Evolutionary conservation across 192 early-diverging fungal genomes (phyloP).

Genomic region (Backusella westeae): DNA sequence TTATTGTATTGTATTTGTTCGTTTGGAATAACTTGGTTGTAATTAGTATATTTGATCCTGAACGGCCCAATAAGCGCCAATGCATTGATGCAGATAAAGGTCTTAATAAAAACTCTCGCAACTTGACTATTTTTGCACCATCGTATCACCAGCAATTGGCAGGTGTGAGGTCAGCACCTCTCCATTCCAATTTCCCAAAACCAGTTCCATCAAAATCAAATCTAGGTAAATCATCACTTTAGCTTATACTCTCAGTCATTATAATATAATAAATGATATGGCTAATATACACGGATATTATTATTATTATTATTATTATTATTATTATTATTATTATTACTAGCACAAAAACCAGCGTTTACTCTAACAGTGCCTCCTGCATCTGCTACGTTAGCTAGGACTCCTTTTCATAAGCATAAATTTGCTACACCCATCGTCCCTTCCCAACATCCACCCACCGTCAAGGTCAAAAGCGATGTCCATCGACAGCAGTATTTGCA

Average conservation of each 20-base stretch:
- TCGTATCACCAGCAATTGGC: background rate
- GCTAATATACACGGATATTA: background rate
- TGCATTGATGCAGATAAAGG: background rate
- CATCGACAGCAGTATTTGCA: slow-evolving; percentile 52
- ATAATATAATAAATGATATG: background rate
- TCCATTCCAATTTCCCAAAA: slow-evolving; percentile 8
- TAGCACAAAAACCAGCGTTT: background rate
- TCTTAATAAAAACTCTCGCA: slow-evolving; percentile 25
- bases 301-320: no score
- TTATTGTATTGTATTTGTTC: background rate
- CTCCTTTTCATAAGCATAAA: background rate
- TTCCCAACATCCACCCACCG: background rate
- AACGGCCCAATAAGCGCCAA: slow-evolving; percentile 13
- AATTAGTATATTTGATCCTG: slow-evolving; percentile 6
- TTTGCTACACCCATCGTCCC: slow-evolving; percentile 1
- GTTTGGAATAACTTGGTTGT: background rate
- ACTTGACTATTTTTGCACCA: slow-evolving; percentile 18
- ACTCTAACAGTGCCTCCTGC: background rate
- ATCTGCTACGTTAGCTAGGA: slow-evolving; percentile 7
- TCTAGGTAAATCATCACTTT: background rate
- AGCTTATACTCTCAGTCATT: background rate
- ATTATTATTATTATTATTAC: no score
- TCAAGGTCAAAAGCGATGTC: background rate
- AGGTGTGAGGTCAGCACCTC: slow-evolving; percentile 10
- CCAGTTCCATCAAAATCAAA: slow-evolving; percentile 1